phyloP scores from a whole-genome alignment of 2,329 filamentous ascomycete species.

The Alternaria angustiovoidea region DNA sequence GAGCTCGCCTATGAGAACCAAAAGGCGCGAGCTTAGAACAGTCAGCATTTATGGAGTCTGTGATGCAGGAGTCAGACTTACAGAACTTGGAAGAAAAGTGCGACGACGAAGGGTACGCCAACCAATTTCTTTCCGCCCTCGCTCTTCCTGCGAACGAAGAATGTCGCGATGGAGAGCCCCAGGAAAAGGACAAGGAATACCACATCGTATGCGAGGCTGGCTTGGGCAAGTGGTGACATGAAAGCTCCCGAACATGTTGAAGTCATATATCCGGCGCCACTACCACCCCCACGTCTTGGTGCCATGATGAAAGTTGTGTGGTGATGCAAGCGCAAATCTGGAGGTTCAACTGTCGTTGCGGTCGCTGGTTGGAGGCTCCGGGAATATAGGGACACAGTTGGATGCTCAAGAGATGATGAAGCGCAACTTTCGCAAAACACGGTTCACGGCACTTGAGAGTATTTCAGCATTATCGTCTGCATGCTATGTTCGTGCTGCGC shows the following conservation, averaged over 20 bases:
- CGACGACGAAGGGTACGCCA: constrained; percentile 25
- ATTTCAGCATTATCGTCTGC: background rate
- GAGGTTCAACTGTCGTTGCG: background rate
- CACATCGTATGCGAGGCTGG: constrained; percentile 27
- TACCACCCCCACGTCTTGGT: constrained; percentile 27
- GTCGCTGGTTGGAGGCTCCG: background rate
- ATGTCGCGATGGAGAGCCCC: constrained; percentile 24
- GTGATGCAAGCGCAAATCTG: background rate
- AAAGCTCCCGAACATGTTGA: constrained; percentile 29
- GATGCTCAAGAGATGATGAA: background rate
- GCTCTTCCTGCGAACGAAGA: constrained; percentile 27
- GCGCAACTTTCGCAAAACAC: background rate
- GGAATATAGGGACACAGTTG: too few relatives aligned
- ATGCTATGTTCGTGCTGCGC: constrained; percentile 1
- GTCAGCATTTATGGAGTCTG: background rate
- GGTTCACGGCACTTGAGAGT: background rate
- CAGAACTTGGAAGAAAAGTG: constrained; percentile 26
- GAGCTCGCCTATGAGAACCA: constrained; percentile 21
- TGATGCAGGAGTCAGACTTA: constrained; percentile 17
- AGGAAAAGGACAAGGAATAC: constrained; percentile 29
- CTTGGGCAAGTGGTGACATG: constrained; percentile 3
- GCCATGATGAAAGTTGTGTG: constrained; percentile 28
- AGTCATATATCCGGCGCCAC: constrained; percentile 1
- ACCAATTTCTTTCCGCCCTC: constrained; percentile 31
- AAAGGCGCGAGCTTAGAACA: constrained; percentile 15